Evolutionary conservation across 176 grass and related monocot genomes (phyloP), one percentile per base, ranked within the genome.

Genomic region (Echinochloa phyllopogon): DNA sequence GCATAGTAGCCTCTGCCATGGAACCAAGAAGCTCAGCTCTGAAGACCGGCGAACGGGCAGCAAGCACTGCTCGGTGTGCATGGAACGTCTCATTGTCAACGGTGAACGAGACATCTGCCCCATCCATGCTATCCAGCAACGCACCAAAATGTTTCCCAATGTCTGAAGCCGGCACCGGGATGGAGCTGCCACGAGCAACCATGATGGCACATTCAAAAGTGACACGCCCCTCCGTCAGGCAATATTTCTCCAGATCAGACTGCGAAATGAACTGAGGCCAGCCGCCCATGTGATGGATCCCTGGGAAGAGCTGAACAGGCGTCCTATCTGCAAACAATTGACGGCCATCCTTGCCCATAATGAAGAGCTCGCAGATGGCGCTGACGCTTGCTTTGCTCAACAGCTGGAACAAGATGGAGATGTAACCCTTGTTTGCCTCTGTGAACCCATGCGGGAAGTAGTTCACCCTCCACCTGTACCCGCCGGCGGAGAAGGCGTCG

Each of bases 1-100:
- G 33, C 82, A 70, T 77, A 6, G 2, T 53, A 0, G 67, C 48
- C 68, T 82, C 82, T 0, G 39, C 76, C 88, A 86, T 90, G 16
- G 48, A 29, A 0, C 88, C 82, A 0, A 77, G 52, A 42, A 86
- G 67, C 76, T 70, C 88, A 0, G 70, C 77, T 10, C 37, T 75
- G 17, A 90, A 86, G 0, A 90, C 88, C 17, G 87, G 33, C 0
- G 86, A 80, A 4, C 82, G 68, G 1, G 67, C 82, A 13, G 87
- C 82, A 20, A 88, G 38, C 60, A 84, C 83, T 0, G 68, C 17
- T 16, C 69, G 65, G 40, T 89, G 87, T 4, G 56, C 82, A 13
- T 25, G 38, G 42, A 89, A 89, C 12, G 15, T 50, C 15, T 84
- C 80, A 20, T 40, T 50, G 12, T 59, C 79, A 0, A 84, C 50